Conservation (phyloP, 2,329 filamentous ascomycete genomes). For the Fusarium sarcochroum region DNA sequence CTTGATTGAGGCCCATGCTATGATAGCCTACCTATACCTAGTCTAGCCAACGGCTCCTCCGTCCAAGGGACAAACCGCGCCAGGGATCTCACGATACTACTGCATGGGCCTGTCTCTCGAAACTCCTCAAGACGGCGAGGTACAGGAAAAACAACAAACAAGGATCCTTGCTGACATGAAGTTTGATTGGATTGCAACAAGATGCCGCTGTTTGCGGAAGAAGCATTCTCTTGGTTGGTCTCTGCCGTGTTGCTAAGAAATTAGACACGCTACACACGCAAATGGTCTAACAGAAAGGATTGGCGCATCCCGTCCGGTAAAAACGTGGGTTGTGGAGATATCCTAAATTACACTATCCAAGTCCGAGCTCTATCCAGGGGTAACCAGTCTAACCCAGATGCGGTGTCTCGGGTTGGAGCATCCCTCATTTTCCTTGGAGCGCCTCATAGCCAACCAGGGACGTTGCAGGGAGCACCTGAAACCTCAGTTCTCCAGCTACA, state of each 20-base stretch:
- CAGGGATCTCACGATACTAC: conserved; percentile 29
- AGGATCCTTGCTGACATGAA: conserved; percentile 3
- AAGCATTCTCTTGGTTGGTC: conserved; percentile 7
- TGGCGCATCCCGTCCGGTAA: conserved; percentile 19
- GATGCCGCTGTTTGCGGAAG: conserved; percentile 21
- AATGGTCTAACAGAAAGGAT: conserved; percentile 23
- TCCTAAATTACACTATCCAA: conserved; percentile 24
- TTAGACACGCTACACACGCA: conserved; percentile 28
- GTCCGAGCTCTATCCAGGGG: conserved; percentile 41
- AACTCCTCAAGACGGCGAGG: conserved; percentile 1
- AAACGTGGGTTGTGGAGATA: conserved; percentile 40
- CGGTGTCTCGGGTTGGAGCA: conserved; percentile 31
- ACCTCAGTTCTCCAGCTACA: conserved; percentile 21
- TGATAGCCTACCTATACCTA: conserved; percentile 8
- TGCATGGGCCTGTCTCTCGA: conserved; percentile 17
- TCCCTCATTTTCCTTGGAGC: conserved; percentile 24
- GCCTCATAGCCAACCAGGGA: conserved; percentile 25
- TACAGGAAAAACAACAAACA: conserved; percentile 9
- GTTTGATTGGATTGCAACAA: conserved; percentile 6
- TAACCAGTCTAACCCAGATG: conserved; percentile 29
- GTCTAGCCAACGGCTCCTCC: conserved; percentile 30
- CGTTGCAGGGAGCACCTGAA: conserved; percentile 32
- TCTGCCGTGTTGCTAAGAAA: neutral
- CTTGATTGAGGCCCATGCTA: conserved; percentile 39
- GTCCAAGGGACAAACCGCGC: conserved; percentile 27